Evolutionary conservation across 108 stramenopile species (phyloP), one percentile per base, ranked within the genome.

Genomic region (Aurantiochytrium sp.): DNA sequence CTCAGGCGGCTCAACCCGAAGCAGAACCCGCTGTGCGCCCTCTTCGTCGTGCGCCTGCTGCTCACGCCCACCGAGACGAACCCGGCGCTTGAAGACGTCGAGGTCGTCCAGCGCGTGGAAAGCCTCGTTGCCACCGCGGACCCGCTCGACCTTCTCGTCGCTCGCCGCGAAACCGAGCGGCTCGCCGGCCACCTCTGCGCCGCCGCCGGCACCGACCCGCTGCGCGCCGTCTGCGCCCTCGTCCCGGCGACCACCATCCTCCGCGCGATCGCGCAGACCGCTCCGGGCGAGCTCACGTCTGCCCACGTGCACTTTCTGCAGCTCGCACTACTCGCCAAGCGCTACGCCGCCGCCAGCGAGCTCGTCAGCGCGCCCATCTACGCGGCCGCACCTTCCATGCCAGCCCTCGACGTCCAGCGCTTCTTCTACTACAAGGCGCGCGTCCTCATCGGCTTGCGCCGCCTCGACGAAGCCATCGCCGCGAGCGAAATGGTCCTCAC

Each of bases 301-400:
- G 73, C 4, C 19, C 73, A 81, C 45, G 73, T 81, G 42, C 73
- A 81, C 45, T 81, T 48, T 48, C 27, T 48, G 39, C 73, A 81
- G 39, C 10, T 81, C 12, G 39, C 42, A 6, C 24, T 81, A 12
- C 19, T 81, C n/a, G 73, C 73, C 27, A 81, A 81, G 39, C 36
- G 32, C 12, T 81, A 81, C 45, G 10, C 19, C 6, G 42, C n/a
- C 12, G 73, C 73, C 6, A 24, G 24, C 73, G 45, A 48, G 15
- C 27, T 65, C 19, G 4, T 48, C n/a, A 24, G 12, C 39, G 17
- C 6, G 6, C 17, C 73, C 27, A 39, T 24, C 39, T 81, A 39
- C 73, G 12, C 45, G 12, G 73, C 39, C 12, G 42, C 32, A 12
- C 42, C 39, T 24, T 48, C 6, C 45, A 41, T 48, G 24, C 19